Base-by-base conservation (phyloP, 805 yeast species). In the Kodamaea kakaduensis region DNA sequence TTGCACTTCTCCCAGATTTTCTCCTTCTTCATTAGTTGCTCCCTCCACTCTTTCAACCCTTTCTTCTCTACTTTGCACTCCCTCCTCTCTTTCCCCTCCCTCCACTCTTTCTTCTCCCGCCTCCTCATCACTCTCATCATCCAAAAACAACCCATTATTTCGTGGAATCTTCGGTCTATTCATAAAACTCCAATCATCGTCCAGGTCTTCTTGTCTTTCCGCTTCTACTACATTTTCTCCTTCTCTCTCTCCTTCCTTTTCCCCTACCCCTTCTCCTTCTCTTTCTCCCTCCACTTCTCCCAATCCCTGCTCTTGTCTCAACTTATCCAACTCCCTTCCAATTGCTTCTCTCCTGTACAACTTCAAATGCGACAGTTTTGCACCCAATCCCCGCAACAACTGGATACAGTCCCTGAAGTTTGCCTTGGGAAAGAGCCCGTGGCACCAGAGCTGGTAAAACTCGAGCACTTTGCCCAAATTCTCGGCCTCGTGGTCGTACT, bases 401-500 rank as follows among this genome's bases (percentile, higher is more conserved):
- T 68, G 64, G 1, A 82, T 59, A 48, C 88, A 79, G 54, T 85
- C 94, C 31, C 66, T 64, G 45, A 88, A 84, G 43, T 75, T 79
- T 10, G 93, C 86, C 60, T 82, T 84, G 4, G 96, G 95, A 51
- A 73, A 86, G 20, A 54, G 45, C 7, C 69, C 63, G 37, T 67
- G 71, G 45, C 71, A 67, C 73, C 73, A 67, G 17, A 67, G 50
- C 42, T 67, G 71, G 47, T 67, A 67, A 46, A 64, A 67, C 46
- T 65, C 67, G 21, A 67, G 44, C 1, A 64, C 54, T 1, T 62
- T 49, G 2, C 59, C 46, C 31, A 67, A 44, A 37, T 67, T 67
- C 12, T 56, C 51, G 26, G 45, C 54, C 39, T 64, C 70, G 17
- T 57, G 54, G n/a, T 58, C 60, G 12, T 43, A 45, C 25, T 47